Percentiles rank a stretch among this genome's conserved stretches.
Evolutionary conservation across 768 basidiomycete genomes (phyloP).

Genomic region (Termitomyces sp.): DNA sequence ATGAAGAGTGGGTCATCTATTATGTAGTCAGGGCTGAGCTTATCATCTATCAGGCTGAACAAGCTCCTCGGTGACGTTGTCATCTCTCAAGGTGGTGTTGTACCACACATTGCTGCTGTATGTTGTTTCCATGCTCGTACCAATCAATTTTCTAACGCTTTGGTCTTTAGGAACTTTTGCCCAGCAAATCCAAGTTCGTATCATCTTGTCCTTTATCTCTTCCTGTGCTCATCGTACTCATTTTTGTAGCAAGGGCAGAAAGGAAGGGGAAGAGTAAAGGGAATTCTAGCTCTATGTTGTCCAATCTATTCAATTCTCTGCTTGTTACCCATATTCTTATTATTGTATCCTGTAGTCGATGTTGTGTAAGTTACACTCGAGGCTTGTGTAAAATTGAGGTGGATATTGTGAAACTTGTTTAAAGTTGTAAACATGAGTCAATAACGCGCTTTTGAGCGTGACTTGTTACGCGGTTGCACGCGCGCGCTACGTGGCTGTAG

Average conservation of each 20-base stretch:
- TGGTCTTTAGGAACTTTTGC: slow-evolving; percentile 34
- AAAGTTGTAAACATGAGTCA: neutral
- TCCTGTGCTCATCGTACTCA: neutral
- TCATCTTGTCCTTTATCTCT: neutral
- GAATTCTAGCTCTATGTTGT: neutral
- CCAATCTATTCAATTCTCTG: slow-evolving; percentile 17
- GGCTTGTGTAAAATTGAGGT: neutral
- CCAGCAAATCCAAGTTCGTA: slow-evolving; percentile 35
- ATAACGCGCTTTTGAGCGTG: neutral
- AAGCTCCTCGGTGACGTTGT: slow-evolving; percentile 76
- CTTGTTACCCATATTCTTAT: slow-evolving; percentile 14
- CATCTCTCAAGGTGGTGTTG: slow-evolving; percentile 95
- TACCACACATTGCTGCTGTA: slow-evolving; percentile 67
- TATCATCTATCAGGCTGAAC: slow-evolving; percentile 47
- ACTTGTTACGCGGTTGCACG: too few relatives aligned
- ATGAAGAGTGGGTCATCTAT: slow-evolving; percentile 65
- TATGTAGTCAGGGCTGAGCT: neutral
- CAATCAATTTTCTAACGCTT: neutral
- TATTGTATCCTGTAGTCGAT: slow-evolving; percentile 15
- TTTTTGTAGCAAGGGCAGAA: slow-evolving; percentile 33
- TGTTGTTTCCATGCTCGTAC: slow-evolving; percentile 10
- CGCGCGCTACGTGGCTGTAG: too few relatives aligned
- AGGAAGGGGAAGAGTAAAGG: slow-evolving; percentile 34
- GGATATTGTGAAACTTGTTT: neutral
- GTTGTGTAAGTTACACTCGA: slow-evolving; percentile 12